Percentiles rank a stretch among this genome's conserved stretches.
Evolutionary conservation across 73 alveolate genomes (phyloP).

Genomic region (Paramecium sonneborni): DNA sequence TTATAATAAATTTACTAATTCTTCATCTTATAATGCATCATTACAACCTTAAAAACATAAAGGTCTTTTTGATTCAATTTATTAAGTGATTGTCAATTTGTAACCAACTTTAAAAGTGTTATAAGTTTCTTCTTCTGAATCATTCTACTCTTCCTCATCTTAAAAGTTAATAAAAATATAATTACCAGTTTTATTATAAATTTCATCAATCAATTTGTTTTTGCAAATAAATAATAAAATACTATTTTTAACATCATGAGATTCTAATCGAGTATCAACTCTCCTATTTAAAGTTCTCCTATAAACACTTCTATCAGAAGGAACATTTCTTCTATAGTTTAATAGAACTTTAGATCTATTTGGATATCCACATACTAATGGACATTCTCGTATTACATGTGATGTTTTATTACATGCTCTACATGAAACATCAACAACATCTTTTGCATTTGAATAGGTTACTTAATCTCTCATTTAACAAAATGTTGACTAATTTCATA

Average conservation of each 20-base stretch:
- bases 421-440: not conserved
- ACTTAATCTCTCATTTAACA: not conserved
- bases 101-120: not conserved
- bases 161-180: not conserved
- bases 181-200: not conserved
- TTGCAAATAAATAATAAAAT: not conserved
- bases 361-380: conserved; percentile 53
- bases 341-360: conserved; percentile 19
- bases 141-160: not conserved
- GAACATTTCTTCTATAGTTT: conserved; percentile 42
- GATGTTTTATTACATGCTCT: conserved; percentile 41
- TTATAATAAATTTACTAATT: not conserved
- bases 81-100: not conserved
- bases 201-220: not conserved
- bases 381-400: conserved; percentile 30
- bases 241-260: not conserved
- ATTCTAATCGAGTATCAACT: not conserved
- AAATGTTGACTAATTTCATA: not conserved
- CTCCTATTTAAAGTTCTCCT: not conserved
- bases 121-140: not conserved
- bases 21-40: not conserved
- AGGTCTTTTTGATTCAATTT: not conserved
- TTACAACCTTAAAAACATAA: not conserved
- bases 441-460: not conserved
- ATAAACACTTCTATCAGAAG: not conserved